Evolutionary conservation across 768 basidiomycete genomes (phyloP).

Genomic region (Hebeloma cylindrosporum): DNA sequence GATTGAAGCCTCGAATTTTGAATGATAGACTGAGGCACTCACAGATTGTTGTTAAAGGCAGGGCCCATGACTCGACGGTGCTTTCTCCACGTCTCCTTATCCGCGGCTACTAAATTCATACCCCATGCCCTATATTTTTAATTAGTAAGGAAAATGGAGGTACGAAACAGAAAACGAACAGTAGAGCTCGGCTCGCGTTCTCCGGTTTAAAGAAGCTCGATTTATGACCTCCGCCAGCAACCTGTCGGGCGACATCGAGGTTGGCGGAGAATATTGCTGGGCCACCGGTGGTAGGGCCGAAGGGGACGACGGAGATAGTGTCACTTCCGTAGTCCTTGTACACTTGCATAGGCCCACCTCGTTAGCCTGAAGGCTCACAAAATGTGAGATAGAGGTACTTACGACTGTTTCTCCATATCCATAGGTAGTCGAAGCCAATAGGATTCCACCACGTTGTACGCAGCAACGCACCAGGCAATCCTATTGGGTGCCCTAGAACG

Average conservation of each 20-base stretch:
- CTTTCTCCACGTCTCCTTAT: constrained; percentile 45
- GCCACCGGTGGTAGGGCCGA: constrained; percentile 38
- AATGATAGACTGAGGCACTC: constrained; percentile 14
- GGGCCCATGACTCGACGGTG: constrained; percentile 46
- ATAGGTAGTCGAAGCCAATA: constrained; percentile 33
- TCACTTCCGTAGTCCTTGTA: constrained; percentile 39
- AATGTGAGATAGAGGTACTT: constrained; percentile 11
- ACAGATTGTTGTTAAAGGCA: constrained; percentile 44
- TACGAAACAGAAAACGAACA: constrained; percentile 26
- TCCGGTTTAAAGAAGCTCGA: constrained; percentile 42
- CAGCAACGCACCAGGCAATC: constrained; percentile 35
- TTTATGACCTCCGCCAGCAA: constrained; percentile 39
- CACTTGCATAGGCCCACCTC: constrained; percentile 25
- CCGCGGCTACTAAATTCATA: constrained; percentile 45
- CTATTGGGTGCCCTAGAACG: constrained; percentile 41
- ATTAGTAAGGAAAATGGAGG: constrained; percentile 5
- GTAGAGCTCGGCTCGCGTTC: constrained; percentile 27
- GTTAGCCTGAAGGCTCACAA: neutral
- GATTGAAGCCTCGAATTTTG: neutral
- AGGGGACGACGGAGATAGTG: constrained; percentile 41
- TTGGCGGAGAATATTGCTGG: constrained; percentile 40
- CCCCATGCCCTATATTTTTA: constrained; percentile 44
- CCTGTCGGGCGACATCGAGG: constrained; percentile 47
- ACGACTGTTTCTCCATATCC: constrained; percentile 38
- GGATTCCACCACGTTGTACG: constrained; percentile 47